Percentiles rank a stretch among this genome's conserved stretches.
Conservation (phyloP, 345 rosid species). For the Boechera stricta region DNA sequence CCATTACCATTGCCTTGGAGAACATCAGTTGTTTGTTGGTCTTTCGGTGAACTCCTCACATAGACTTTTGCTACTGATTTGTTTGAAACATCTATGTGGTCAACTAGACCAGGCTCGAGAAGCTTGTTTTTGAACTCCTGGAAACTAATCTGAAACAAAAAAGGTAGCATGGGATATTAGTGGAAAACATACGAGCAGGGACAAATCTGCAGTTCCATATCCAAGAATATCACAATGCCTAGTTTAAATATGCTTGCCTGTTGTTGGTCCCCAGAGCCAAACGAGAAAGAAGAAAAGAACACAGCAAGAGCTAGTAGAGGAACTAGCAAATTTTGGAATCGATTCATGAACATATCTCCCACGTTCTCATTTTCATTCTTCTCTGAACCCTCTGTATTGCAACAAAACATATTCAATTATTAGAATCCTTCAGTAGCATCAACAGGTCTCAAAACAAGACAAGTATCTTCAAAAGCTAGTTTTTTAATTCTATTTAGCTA, state of each 20-base stretch:
- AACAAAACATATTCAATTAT: conserved; percentile 22
- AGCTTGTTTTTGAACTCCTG: conserved; percentile 96
- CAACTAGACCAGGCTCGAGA: conserved; percentile 94
- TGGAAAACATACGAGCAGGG: background rate
- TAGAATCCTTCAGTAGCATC: conserved; percentile 22
- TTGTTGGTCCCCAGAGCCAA: conserved; percentile 59
- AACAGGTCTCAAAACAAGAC: background rate
- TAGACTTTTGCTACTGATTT: conserved; percentile 92
- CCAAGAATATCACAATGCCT: conserved; percentile 2
- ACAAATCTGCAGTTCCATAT: background rate
- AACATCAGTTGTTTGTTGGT: conserved; percentile 50
- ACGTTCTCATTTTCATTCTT: conserved; percentile 57
- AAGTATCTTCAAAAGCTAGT: background rate
- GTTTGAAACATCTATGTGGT: conserved; percentile 85
- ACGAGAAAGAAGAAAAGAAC: conserved; percentile 55
- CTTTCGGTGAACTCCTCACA: conserved; percentile 60
- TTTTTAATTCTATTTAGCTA: background rate
- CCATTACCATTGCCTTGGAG: conserved; percentile 49
- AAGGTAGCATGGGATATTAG: conserved; percentile 4
- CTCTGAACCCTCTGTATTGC: conserved; percentile 70
- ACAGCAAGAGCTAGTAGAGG: conserved; percentile 65
- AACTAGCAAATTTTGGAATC: conserved; percentile 56
- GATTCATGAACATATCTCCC: conserved; percentile 55
- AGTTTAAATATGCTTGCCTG: conserved; percentile 56
- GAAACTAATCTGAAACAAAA: conserved; percentile 77